Evolutionary conservation across 208 protist species (phyloP).

Genomic region (Endotrypanum monterogeii): DNA sequence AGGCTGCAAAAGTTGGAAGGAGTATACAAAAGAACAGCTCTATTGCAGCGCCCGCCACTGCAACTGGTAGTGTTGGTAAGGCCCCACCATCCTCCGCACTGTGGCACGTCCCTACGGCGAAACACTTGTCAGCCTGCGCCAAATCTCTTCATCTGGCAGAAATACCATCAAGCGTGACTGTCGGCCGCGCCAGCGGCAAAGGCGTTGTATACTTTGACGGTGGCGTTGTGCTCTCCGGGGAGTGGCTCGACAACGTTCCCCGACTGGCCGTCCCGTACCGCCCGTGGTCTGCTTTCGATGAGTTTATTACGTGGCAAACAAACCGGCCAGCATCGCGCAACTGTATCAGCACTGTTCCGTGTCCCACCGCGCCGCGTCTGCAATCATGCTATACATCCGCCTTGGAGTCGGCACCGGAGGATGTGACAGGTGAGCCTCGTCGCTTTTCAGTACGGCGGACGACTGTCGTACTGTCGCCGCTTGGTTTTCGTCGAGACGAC

Average conservation of each 20-base stretch:
- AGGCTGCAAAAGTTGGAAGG: not conserved
- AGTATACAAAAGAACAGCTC: not conserved
- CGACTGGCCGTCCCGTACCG: constrained; percentile 61
- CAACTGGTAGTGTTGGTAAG: not conserved
- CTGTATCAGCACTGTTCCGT: constrained; percentile 12
- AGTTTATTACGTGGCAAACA: constrained; percentile 39
- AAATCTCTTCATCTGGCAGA: constrained; percentile 21
- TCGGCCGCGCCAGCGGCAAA: constrained; percentile 41
- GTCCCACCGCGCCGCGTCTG: constrained; percentile 23
- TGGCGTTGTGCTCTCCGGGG: constrained; percentile 51
- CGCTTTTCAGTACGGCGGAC: not conserved
- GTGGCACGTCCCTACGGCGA: constrained; percentile 12
- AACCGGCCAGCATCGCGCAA: constrained; percentile 18
- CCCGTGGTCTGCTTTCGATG: constrained; percentile 52
- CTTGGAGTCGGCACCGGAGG: constrained; percentile 15
- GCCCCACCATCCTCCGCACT: not conserved
- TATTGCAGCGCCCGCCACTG: not conserved
- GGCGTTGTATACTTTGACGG: constrained; percentile 65
- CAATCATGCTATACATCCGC: constrained; percentile 26
- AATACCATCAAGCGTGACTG: constrained; percentile 11
- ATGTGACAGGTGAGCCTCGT: constrained; percentile 24
- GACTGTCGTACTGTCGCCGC: constrained; percentile 14
- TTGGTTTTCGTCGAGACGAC: not conserved
- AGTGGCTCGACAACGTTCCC: constrained; percentile 67
- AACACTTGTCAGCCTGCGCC: constrained; percentile 18